Percentiles rank a stretch among this genome's conserved stretches.
Evolutionary conservation across 176 grass and related monocot species (phyloP).

Genomic region (Oryza nivara): DNA sequence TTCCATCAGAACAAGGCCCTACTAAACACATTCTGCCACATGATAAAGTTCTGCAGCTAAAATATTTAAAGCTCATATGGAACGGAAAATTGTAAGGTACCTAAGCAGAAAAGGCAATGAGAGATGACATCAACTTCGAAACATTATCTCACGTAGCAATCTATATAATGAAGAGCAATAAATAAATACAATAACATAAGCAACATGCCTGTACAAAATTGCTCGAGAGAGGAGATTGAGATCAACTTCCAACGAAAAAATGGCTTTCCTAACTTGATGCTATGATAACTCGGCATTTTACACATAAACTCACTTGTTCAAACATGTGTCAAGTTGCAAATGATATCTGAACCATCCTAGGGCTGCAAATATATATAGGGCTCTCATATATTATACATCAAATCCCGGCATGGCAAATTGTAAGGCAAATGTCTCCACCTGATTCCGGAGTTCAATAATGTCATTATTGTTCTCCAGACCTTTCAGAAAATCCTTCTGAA

Average conservation of each 20-base stretch:
- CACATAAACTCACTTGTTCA: neutral
- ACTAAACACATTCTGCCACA: neutral
- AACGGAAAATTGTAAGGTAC: neutral
- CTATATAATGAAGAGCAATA: neutral
- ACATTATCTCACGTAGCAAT: neutral
- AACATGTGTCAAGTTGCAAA: neutral
- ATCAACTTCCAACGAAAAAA: neutral
- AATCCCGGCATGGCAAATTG: constrained; percentile 90
- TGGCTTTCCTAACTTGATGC: neutral
- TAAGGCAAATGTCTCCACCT: constrained; percentile 78
- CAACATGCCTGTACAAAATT: neutral
- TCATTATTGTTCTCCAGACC: constrained; percentile 76
- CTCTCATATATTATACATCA: constrained; percentile 65
- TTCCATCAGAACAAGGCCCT: neutral
- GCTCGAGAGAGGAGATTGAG: neutral
- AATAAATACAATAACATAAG: neutral
- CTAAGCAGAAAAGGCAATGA: neutral
- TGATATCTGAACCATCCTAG: neutral
- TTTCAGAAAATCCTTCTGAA: constrained; percentile 77
- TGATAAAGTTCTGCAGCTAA: neutral
- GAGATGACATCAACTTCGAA: neutral
- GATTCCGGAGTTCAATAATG: constrained; percentile 68
- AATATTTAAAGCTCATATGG: neutral
- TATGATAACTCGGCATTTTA: neutral
- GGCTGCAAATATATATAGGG: constrained; percentile 9